These are phyloP conservation scores for Peniophora sp. DNA, from an alignment of 1,284 basidiomycete species.

Conservation along the genomic window DNA sequence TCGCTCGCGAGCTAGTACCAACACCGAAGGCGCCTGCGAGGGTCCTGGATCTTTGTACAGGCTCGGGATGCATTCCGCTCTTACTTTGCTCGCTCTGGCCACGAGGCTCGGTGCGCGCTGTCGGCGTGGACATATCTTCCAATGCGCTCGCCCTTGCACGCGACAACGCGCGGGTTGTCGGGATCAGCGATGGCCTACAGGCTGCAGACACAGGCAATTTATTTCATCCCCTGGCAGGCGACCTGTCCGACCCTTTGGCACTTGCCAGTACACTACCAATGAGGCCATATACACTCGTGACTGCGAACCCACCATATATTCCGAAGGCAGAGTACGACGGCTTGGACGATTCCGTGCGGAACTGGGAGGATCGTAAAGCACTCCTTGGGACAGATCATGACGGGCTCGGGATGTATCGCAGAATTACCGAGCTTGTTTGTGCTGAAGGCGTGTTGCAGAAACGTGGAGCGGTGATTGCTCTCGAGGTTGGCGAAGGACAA, in stretches of 20 bases:
- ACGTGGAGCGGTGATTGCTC: constrained; percentile 47
- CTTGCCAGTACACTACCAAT: constrained; percentile 24
- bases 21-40: constrained; percentile 31
- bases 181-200: not conserved
- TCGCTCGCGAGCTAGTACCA: constrained; percentile 38
- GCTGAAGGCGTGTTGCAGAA: constrained; percentile 35
- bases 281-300: constrained; percentile 68
- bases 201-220: constrained; percentile 23
- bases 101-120: constrained; percentile 38
- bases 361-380: constrained; percentile 75
- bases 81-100: constrained; percentile 62
- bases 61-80: constrained; percentile 83
- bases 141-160: constrained; percentile 63
- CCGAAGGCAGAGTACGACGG: constrained; percentile 53
- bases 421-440: constrained; percentile 56
- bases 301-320: constrained; percentile 94
- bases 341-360: constrained; percentile 61
- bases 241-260: constrained; percentile 35
- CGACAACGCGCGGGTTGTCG: constrained; percentile 48
- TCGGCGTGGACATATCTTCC: constrained; percentile 67
- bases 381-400: constrained; percentile 62
- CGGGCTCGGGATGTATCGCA: constrained; percentile 74
- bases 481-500: constrained; percentile 79
- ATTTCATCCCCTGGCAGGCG: constrained; percentile 40
- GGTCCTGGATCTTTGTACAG: constrained; percentile 85